A percentile compares a stretch with the other conserved stretches of the same genome.
Conservation (phyloP, 2,329 filamentous ascomycete genomes). For the Cercospora zeina region DNA sequence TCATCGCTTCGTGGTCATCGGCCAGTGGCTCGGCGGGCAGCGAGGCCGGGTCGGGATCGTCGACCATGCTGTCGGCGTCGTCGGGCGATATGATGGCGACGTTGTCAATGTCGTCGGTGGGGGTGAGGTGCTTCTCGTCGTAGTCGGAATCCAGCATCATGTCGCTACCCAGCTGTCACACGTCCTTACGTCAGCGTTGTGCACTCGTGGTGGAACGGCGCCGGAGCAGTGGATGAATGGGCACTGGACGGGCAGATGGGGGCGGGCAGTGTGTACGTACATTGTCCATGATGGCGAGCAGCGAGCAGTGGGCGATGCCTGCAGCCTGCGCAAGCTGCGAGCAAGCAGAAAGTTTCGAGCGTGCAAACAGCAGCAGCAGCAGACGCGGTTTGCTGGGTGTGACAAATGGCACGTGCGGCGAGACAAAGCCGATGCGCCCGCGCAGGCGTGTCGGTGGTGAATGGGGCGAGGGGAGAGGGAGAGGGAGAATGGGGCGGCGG, state of each 20-base stretch:
- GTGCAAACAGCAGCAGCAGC: constrained; percentile 5
- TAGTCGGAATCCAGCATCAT: constrained; percentile 65
- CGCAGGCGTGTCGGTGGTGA: constrained; percentile 7
- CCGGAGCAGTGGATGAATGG: background rate
- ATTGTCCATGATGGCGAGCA: constrained; percentile 15
- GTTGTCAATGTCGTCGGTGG: constrained; percentile 39
- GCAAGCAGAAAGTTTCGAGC: constrained; percentile 8
- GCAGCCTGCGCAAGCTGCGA: constrained; percentile 13
- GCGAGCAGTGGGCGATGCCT: constrained; percentile 7
- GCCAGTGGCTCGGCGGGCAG: constrained; percentile 54
- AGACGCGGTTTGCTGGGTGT: constrained; percentile 10
- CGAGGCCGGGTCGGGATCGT: constrained; percentile 46
- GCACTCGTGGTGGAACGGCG: constrained; percentile 18
- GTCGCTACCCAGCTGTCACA: constrained; percentile 57
- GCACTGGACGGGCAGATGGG: background rate
- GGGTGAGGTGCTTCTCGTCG: constrained; percentile 59
- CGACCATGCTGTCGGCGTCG: constrained; percentile 57
- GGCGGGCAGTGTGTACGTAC: constrained; percentile 5
- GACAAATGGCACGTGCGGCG: constrained; percentile 14
- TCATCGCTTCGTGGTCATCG: constrained; percentile 77
- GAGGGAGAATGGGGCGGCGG: background rate
- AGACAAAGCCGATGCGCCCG: constrained; percentile 16
- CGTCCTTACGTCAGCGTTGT: constrained; percentile 31
- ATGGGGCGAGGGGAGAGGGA: constrained; percentile 1
- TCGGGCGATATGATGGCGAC: constrained; percentile 63